Evolutionary conservation across 306 rosid genomes (phyloP).

Genomic region (Mimosa pudica): DNA sequence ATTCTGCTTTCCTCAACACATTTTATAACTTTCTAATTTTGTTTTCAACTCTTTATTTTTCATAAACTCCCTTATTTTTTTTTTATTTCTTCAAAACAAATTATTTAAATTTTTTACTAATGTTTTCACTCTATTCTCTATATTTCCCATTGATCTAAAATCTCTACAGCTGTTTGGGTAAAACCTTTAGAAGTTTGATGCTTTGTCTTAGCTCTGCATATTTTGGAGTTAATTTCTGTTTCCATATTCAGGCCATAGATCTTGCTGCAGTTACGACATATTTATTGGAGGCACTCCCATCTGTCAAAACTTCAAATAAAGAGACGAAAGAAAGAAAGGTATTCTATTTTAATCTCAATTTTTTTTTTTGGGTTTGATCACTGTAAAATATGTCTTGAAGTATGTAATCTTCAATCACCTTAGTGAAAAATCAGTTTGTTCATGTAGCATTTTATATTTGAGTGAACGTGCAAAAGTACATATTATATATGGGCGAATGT

Average conservation of each 20-base stretch:
- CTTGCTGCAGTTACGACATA: constrained; percentile 79
- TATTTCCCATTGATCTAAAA: constrained; percentile 6
- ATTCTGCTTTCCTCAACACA: too few relatives aligned
- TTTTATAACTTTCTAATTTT: too few relatives aligned
- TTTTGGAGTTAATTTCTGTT: constrained; percentile 29
- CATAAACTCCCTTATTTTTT: too few relatives aligned
- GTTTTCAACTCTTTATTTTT: too few relatives aligned
- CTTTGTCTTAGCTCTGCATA: background rate
- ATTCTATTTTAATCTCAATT: constrained; percentile 18
- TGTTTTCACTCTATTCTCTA: constrained; percentile 14
- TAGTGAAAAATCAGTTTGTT: background rate
- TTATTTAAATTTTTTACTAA: too few relatives aligned
- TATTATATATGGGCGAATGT: too few relatives aligned
- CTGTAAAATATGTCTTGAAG: background rate
- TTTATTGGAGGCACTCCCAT: constrained; percentile 82
- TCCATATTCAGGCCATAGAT: constrained; percentile 70
- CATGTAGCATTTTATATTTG: background rate
- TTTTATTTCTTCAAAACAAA: too few relatives aligned
- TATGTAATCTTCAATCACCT: background rate
- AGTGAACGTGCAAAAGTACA: too few relatives aligned
- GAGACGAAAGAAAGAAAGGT: constrained; percentile 57
- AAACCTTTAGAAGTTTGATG: constrained; percentile 4
- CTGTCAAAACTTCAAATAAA: constrained; percentile 52
- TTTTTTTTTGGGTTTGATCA: background rate
- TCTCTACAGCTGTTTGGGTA: background rate